Percentiles rank a stretch among this genome's conserved stretches.
Conservation (phyloP, 2,329 filamentous ascomycete genomes). For the Trichophyton mentagrophytes region DNA sequence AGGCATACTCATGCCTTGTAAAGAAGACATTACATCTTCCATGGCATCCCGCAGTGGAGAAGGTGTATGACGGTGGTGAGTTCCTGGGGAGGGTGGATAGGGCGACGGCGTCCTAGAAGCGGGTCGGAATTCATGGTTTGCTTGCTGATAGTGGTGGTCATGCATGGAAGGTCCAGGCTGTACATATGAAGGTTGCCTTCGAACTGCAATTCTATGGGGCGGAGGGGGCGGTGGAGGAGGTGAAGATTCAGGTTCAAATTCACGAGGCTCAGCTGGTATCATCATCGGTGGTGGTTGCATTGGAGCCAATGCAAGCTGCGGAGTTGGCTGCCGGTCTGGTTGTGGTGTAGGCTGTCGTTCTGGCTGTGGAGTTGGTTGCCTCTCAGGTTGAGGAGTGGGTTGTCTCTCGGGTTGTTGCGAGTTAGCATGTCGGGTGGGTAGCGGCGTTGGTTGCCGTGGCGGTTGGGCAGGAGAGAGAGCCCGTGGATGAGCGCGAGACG, state of each 20-base stretch:
- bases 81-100: constrained; percentile 47
- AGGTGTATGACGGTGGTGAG: constrained; percentile 60
- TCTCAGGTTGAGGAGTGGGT: neutral
- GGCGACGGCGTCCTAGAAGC: constrained; percentile 38
- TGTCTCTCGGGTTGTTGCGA: neutral
- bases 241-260: constrained; percentile 49
- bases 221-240: constrained; percentile 77
- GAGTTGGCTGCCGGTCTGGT: neutral
- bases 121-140: constrained; percentile 30
- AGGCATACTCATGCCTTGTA: constrained; percentile 68
- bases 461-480: constrained; percentile 7
- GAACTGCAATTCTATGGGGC: constrained; percentile 52
- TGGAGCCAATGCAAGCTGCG: neutral
- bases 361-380: neutral
- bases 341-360: neutral
- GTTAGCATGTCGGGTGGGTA: neutral
- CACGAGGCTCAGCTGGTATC: constrained; percentile 19
- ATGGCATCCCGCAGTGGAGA: constrained; percentile 89
- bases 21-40: constrained; percentile 93
- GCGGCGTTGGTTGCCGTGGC: neutral
- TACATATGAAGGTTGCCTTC: constrained; percentile 21
- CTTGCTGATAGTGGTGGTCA: constrained; percentile 23
- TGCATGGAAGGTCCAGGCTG: constrained; percentile 19
- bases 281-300: neutral
- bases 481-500: constrained; percentile 5